phyloP scores from a whole-genome alignment of 768 basidiomycete genomes.

The Suillus americanus region DNA sequence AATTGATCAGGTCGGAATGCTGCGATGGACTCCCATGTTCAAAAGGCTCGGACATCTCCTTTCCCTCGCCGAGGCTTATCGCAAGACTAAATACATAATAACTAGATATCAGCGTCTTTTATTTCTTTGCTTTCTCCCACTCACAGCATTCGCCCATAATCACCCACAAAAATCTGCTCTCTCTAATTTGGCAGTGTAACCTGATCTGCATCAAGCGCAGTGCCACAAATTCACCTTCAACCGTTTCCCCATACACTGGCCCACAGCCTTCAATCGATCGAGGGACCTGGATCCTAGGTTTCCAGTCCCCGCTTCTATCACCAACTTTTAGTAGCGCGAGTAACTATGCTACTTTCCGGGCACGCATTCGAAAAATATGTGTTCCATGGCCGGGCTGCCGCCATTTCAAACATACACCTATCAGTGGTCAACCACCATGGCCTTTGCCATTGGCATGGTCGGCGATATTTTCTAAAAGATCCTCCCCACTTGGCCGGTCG shows the following conservation, averaged over 20 bases:
- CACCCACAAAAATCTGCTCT: neutral
- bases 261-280: neutral
- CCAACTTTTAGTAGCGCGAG: neutral
- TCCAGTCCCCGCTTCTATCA: neutral
- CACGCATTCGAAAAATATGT: neutral
- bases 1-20: neutral
- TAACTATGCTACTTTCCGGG: neutral
- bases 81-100: neutral
- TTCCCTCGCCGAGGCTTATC: neutral
- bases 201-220: neutral
- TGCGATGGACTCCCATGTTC: neutral
- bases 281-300: neutral
- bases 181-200: neutral
- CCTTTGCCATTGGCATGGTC: neutral
- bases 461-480: neutral
- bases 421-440: neutral
- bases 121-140: neutral
- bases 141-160: neutral
- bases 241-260: no score
- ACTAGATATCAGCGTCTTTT: neutral
- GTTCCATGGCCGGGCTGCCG: neutral
- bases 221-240: neutral
- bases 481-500: neutral
- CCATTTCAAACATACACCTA: neutral
- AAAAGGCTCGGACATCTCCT: neutral